phyloP scores from a whole-genome alignment of 352 stramenopile species.

The Sclerospora graminicola region DNA sequence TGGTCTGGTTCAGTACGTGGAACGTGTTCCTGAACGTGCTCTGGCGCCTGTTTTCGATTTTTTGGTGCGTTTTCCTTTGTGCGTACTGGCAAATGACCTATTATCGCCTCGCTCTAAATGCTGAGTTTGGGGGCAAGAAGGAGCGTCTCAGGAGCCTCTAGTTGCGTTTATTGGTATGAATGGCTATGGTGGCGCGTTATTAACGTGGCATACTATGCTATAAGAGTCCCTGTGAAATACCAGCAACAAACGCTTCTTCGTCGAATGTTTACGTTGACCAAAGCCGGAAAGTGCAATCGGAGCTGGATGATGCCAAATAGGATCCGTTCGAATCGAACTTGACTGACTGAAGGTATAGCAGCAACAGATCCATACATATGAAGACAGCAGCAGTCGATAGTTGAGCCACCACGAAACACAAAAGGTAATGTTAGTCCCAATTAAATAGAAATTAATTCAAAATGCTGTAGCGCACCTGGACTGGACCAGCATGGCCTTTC shows the following conservation, averaged over 20 bases:
- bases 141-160: slow-evolving; percentile 69
- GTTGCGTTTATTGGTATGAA: background rate
- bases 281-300: slow-evolving; percentile 89
- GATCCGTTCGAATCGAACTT: slow-evolving; percentile 84
- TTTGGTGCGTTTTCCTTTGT: slow-evolving; percentile 37
- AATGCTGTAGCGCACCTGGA: slow-evolving; percentile 68
- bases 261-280: slow-evolving; percentile 50
- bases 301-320: slow-evolving; percentile 86
- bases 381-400: slow-evolving; percentile 4
- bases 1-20: slow-evolving; percentile 79
- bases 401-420: slow-evolving; percentile 5
- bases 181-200: slow-evolving; percentile 4
- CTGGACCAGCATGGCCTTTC: slow-evolving; percentile 86
- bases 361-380: slow-evolving; percentile 17
- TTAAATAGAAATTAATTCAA: slow-evolving; percentile 19
- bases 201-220: slow-evolving; percentile 6
- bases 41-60: slow-evolving; percentile 57
- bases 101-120: slow-evolving; percentile 53
- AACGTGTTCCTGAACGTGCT: slow-evolving; percentile 65
- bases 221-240: slow-evolving; percentile 2
- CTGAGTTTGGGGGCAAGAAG: slow-evolving; percentile 73
- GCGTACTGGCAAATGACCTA: slow-evolving; percentile 58
- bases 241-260: background rate
- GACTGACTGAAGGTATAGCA: slow-evolving; percentile 49
- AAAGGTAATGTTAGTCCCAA: slow-evolving; percentile 6